Base-by-base conservation (phyloP, 1,139 yeast species). In the Nakaseomyces glabratus region DNA sequence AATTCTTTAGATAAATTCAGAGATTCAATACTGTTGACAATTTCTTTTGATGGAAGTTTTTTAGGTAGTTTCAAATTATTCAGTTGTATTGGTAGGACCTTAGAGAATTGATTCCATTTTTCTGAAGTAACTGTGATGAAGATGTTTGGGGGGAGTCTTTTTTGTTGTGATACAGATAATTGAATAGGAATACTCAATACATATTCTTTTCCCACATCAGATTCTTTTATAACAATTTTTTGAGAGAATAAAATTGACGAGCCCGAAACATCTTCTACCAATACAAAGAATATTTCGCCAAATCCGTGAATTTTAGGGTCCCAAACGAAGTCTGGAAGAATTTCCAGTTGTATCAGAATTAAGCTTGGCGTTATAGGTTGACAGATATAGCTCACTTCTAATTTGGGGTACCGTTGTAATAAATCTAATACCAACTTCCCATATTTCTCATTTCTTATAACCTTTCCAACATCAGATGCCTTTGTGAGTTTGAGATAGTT, bases 201-300 rank as follows among this genome's bases (percentile, higher is more conserved):
- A 43, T 77, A 80, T 20, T 73, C 77, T 28, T 70, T 65, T 11
- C 66, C 61, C 16, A 75, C 62, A 35, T 69, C 65, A 18, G 65
- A 60, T 38, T 65, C 66, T 20, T 63, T 63, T 7, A 88, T 68
- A 1, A 69, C 48, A 32, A 88, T 61, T 2, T 63, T 57, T 38
- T 82, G 90, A 23, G 62, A 48, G 47, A 67, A 73, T 16, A 90
- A 59, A n/a, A 86, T 68, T 32, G 61, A 65, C 37, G 82, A 90
- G 3, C 95, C 94, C 55, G 84, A 80, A 38, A 84, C 70, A 51
- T 88, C 96, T 51, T 86, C 96, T 1, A 84, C 82, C 10, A 82
- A 40, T 4, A 90, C 48, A 29, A 76, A 57, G 49, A 86, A 90
- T 9, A 72, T 61, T 51, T 88, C 90, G 2, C 71, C 63, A 20